Base-by-base conservation (phyloP, 495 filamentous ascomycete species). In the Aspergillus sclerotiicarbonarius region DNA sequence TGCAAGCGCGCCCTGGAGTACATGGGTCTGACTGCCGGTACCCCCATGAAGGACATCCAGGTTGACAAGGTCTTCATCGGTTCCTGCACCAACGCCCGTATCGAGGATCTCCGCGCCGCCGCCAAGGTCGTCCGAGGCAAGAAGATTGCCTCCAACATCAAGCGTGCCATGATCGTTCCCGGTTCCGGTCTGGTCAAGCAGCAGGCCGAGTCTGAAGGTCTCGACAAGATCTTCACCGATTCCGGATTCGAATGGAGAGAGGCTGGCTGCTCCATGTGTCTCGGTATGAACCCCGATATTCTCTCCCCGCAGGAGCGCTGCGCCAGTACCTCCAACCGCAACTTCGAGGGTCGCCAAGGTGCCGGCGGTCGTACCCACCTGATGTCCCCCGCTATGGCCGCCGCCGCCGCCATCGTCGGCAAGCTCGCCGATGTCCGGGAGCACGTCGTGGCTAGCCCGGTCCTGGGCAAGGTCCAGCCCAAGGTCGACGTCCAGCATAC, bases 231-330 rank as follows among this genome's bases (percentile, higher is more conserved):
- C 62, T 98, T 98, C 71, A 69, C 76, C 18, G 90, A 96, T 44
- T 91, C 94, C 51, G 94, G 94, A 8, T 98, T 97, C 56, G 94
- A 98, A 70, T 98, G 93, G 93, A 83, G 94, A 57, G 94, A 98
- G 80, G 94, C 94, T 57, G 94, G 94, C 45, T 98, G 94, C 80
- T 92, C 88, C 53, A 98, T 98, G 94, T 98, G 94, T 65, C 83
- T 98, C 30, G 94, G 94, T 71, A 98, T 98, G 94, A 98, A 98
- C 79, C 92, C 94, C 0, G 94, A 98, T 73, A 96, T 98, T 63
- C 83, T 98, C n/a, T 85, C 90, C 2, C 94, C 94, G 45, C 83
- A 87, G 67, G 94, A 98, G 77, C 85, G 94, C 56, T 98, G 94
- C 66, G 94, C 94, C 39, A 90, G 86, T 70, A 98, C 94, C 57